Percentiles rank a stretch among this genome's conserved stretches.
These are phyloP conservation scores for Pterula multifida DNA, from an alignment of 1,284 basidiomycete genomes.

Conservation along the genomic window DNA sequence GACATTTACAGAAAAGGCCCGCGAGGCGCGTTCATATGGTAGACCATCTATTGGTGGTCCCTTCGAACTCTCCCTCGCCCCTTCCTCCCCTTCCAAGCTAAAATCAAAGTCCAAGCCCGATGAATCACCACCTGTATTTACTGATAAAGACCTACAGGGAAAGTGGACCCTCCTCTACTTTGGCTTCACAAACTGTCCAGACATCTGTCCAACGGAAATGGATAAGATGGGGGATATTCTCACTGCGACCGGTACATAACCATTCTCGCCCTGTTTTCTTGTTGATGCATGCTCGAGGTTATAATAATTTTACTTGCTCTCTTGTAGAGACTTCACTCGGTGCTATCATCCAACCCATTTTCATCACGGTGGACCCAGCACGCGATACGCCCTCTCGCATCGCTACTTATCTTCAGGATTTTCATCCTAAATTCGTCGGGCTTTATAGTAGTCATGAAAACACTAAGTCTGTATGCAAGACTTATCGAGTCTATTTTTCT, in stretches of 20 bases:
- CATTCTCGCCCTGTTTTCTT: conserved; percentile 1
- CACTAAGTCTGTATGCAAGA: conserved; percentile 85
- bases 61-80: neutral
- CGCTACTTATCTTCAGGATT: conserved; percentile 61
- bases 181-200: conserved; percentile 83
- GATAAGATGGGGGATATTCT: conserved; percentile 92
- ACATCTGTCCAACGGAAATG: conserved; percentile 96
- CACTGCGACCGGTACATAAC: conserved; percentile 52
- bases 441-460: conserved; percentile 81
- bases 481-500: conserved; percentile 97
- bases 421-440: conserved; percentile 85
- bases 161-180: conserved; percentile 14
- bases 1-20: neutral
- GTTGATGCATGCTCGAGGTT: conserved; percentile 1
- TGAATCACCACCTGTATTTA: conserved; percentile 2
- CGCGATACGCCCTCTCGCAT: conserved; percentile 67
- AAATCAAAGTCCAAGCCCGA: conserved; percentile 8
- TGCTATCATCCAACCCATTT: conserved; percentile 70
- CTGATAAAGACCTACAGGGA: conserved; percentile 8
- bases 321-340: conserved; percentile 13
- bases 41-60: neutral
- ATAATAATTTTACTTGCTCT: conserved; percentile 1
- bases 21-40: neutral
- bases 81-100: conserved; percentile 8
- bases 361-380: conserved; percentile 94